Percentiles rank a stretch among this genome's conserved stretches.
Evolutionary conservation across 495 filamentous ascomycete genomes (phyloP).

Genomic region (Penicillium antarcticum): DNA sequence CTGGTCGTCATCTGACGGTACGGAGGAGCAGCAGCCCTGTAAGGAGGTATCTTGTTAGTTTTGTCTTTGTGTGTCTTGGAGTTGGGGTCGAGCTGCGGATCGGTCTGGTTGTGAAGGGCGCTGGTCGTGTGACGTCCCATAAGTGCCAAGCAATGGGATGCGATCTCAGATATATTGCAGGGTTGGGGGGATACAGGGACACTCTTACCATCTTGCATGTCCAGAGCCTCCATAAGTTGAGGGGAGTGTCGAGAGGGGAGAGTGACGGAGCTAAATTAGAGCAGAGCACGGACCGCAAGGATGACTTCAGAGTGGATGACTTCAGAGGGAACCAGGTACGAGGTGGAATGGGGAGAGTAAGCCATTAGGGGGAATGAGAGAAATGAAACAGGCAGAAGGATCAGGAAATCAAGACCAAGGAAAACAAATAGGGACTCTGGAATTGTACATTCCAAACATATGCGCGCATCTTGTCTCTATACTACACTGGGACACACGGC

Average conservation of each 20-base stretch:
- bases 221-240: constrained; percentile 16
- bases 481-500: no score
- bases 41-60: constrained; percentile 1
- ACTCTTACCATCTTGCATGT: constrained; percentile 29
- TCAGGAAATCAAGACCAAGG: no score
- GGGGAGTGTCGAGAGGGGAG: constrained; percentile 8
- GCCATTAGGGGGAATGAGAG: no score
- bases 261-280: neutral
- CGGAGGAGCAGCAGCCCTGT: constrained; percentile 42
- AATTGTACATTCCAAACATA: no score
- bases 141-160: neutral
- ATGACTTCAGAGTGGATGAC: neutral
- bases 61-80: neutral
- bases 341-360: neutral
- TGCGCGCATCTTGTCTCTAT: no score
- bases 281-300: neutral
- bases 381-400: no score
- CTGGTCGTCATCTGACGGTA: constrained; percentile 27
- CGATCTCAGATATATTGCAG: neutral
- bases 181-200: neutral
- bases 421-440: no score
- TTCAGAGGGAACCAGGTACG: neutral
- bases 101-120: neutral
- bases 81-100: neutral
- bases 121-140: constrained; percentile 2